Evolutionary conservation across 2,329 filamentous ascomycete species (phyloP), one percentile per base, ranked within the genome.

Genomic region (Cladophialophora immunda): DNA sequence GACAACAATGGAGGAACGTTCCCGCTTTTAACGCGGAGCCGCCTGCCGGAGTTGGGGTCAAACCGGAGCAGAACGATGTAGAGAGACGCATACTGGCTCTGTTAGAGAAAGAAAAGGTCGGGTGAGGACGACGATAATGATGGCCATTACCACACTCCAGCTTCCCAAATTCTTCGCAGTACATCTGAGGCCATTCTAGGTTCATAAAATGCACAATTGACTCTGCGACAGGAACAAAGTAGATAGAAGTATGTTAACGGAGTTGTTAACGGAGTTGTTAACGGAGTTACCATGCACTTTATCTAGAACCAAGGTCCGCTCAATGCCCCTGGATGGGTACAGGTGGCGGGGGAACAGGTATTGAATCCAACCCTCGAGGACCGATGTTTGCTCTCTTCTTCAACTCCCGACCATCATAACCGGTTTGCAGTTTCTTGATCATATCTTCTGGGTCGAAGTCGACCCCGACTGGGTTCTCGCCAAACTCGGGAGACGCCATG

Each of bases 381-480:
- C 60, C 60, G 27, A 63, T 56, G 19, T 63, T 52, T 11, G 19
- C 50, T 29, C 60, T 36, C 34, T 55, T 56, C 60, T 55, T 63
- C 19, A 63, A 25, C 3, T 63, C 60, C 50, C n/a, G 27, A 15
- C 25, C 50, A n/a, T n/a, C 17, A n/a, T 19, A 13, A 19, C 58
- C 58, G 32, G 25, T n/a, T 22, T 41, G n/a, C 15, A 63, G 11
- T 25, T 41, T 55, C 13, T 63, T 52, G 25, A 62, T 62, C 3
- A 30, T n/a, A 15, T 62, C 58, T 38, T 62, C 58, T 19, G 60
- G 50, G 25, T 66, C 64, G 34, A 66, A 66, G 22, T 62, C 58
- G 8, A 53, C 41, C 8, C 64, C 64, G n/a, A 66, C 50, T 11
- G 64, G 64, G 34, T 66, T 66, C 22, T 54, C 34, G 15, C 19